Base-by-base conservation (phyloP, 495 filamentous ascomycete species). In the Lineolata rhizophorae region DNA sequence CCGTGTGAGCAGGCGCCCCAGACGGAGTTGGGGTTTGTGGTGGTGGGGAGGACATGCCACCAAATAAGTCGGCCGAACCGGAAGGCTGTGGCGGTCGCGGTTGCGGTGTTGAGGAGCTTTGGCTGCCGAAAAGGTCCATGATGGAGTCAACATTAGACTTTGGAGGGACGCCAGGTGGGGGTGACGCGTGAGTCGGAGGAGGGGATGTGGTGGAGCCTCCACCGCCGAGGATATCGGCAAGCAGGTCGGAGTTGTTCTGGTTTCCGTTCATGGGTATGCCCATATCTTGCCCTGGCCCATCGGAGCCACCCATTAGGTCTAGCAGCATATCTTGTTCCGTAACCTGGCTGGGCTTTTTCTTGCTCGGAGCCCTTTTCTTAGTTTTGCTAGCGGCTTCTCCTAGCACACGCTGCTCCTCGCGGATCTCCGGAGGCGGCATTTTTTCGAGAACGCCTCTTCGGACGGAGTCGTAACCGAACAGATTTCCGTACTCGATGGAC, bases 371-470 rank as follows among this genome's bases (percentile, higher is more conserved):
- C 44, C 69, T 71, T 29, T 69, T 64, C 55, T 85, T 90, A 62
- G 77, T 84, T n/a, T n/a, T n/a, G n/a, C n/a, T n/a, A 29, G 71
- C 55, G 4, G 79, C 72, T 42, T 85, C 77, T n/a, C 84, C 81
- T 10, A 94, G 57, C 4, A 92, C 81, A 24, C 85, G 60, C 33
- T 83, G 82, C 47, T 84, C 76, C 50, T 97, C 87, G 32, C 82
- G 80, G 43, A 95, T 94, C 49, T 95, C 84, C 5, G 87, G 87
- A 2, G 85, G 67, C 9, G 87, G 87, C 87, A 97, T 97, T 47
- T 83, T 80, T 55, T 97, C 87, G 1, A 97, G 59, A 8, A 97
- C 87, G 30, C 87, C 87, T 27, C 67, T 64, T 18, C 85, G 72
- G 34, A 97, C 76, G 30, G 83, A 65, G 36, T 97, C 82, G 39